Conservation (phyloP, 441 rosid species). For the Mallotus repandus region DNA sequence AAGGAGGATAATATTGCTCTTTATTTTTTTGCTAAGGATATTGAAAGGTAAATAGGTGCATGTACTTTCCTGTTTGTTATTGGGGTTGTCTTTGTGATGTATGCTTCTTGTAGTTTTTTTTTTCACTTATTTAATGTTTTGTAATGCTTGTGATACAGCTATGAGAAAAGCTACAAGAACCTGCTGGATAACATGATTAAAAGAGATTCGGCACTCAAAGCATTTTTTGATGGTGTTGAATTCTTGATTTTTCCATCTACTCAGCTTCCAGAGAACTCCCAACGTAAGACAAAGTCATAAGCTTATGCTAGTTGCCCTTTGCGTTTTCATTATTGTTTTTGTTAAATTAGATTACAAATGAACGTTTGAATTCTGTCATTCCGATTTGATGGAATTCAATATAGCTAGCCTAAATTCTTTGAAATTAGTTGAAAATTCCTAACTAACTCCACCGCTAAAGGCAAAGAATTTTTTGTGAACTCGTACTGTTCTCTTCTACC, state of each 20-base stretch:
- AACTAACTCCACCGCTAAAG: not conserved
- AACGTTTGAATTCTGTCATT: too few species aligned
- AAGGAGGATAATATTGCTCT: conserved; percentile 93
- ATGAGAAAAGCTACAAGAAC: conserved; percentile 70
- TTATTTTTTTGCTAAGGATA: conserved; percentile 93
- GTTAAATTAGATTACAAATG: not conserved
- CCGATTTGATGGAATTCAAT: not conserved
- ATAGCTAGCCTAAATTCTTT: not conserved
- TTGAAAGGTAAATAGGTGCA: conserved; percentile 55
- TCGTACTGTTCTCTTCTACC: not conserved
- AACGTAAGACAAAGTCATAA: conserved; percentile 58
- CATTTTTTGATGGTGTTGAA: conserved; percentile 68
- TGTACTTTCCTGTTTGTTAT: conserved; percentile 7
- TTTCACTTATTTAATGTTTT: conserved; percentile 11
- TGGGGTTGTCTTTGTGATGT: conserved; percentile 6
- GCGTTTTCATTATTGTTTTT: not conserved
- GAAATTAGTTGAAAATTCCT: too few species aligned
- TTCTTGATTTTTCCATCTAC: conserved; percentile 85
- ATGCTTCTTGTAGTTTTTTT: not conserved
- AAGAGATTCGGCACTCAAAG: conserved; percentile 87
- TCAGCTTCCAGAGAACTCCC: conserved; percentile 80
- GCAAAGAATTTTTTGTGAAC: not conserved
- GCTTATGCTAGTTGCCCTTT: conserved; percentile 15
- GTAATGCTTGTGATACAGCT: conserved; percentile 52
- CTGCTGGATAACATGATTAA: conserved; percentile 79